A percentile compares a stretch with the other conserved stretches of the same genome.
Conservation (phyloP, 768 basidiomycete species). For the Crepidotus variabilis region DNA sequence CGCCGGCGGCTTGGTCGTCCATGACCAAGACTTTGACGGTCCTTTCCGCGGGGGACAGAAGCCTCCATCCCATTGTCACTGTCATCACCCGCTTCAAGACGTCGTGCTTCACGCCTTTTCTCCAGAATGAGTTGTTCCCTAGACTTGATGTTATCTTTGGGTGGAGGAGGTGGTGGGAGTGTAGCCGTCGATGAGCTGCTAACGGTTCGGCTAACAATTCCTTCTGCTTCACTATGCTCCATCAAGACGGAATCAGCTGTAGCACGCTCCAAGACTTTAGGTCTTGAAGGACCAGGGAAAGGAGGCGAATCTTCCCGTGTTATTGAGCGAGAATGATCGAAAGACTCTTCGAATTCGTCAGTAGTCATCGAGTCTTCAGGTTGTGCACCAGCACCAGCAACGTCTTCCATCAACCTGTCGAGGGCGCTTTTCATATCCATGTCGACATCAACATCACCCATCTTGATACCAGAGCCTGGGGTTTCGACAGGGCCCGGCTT, state of each 20-base stretch:
- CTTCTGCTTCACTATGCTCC: slow-evolving; percentile 29
- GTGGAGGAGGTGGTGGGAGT: slow-evolving; percentile 44
- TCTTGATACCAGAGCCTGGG: slow-evolving; percentile 30
- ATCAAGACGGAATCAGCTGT: slow-evolving; percentile 49
- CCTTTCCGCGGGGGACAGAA: slow-evolving; percentile 12
- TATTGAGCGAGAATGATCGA: slow-evolving; percentile 23
- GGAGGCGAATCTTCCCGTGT: slow-evolving; percentile 14
- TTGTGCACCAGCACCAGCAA: slow-evolving; percentile 39
- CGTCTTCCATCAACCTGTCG: slow-evolving; percentile 71
- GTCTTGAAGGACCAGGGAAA: slow-evolving; percentile 11
- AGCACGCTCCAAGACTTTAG: slow-evolving; percentile 40
- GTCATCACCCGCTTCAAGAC: slow-evolving; percentile 45
- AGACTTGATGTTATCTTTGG: slow-evolving; percentile 62
- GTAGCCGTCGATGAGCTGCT: slow-evolving; percentile 39
- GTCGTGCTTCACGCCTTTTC: slow-evolving; percentile 61
- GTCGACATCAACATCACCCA: slow-evolving; percentile 53
- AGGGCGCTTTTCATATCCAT: slow-evolving; percentile 73
- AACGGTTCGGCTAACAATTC: slow-evolving; percentile 34
- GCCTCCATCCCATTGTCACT: slow-evolving; percentile 15
- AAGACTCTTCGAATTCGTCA: slow-evolving; percentile 39
- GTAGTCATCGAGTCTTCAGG: slow-evolving; percentile 40
- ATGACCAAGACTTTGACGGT: slow-evolving; percentile 30
- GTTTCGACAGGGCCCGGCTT: slow-evolving; percentile 20
- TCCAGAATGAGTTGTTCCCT: slow-evolving; percentile 70
- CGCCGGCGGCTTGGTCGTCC: slow-evolving; percentile 58